These are phyloP conservation scores for Phytophthora megakarya DNA, from an alignment of 352 stramenopile species.

Conservation along the genomic window DNA sequence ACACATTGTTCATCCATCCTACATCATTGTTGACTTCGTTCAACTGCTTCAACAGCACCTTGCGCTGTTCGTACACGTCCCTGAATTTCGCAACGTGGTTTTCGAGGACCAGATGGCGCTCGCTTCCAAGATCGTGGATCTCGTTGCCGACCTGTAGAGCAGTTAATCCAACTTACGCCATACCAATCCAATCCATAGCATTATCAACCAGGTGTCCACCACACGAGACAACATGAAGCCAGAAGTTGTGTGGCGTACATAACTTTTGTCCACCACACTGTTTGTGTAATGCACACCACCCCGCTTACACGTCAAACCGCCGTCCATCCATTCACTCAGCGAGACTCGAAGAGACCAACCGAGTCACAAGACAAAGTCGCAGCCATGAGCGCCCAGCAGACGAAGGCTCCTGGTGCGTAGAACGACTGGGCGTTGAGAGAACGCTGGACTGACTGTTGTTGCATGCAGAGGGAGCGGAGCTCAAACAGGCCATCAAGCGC, in stretches of 20 bases:
- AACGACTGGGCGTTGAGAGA: neutral
- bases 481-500: conserved; percentile 82
- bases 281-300: conserved; percentile 1
- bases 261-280: neutral
- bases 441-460: neutral
- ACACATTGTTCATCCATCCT: neutral
- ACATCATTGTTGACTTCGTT: neutral
- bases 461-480: conserved; percentile 55
- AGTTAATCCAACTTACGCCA: neutral
- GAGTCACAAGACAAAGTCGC: conserved; percentile 12
- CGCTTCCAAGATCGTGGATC: conserved; percentile 60
- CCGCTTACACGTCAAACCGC: conserved; percentile 31
- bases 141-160: conserved; percentile 42
- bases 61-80: conserved; percentile 81
- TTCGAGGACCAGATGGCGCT: conserved; percentile 68
- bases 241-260: neutral
- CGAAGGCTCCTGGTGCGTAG: conserved; percentile 30
- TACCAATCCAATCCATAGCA: neutral
- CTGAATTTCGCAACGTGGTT: conserved; percentile 58
- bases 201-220: neutral
- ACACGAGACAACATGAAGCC: neutral
- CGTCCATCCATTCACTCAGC: conserved; percentile 41
- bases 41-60: conserved; percentile 42
- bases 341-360: conserved; percentile 31
- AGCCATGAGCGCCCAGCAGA: conserved; percentile 36